Percentiles rank a stretch among this genome's conserved stretches.
Conservation (phyloP, 257 asterid genomes). For the Verbena officinalis region DNA sequence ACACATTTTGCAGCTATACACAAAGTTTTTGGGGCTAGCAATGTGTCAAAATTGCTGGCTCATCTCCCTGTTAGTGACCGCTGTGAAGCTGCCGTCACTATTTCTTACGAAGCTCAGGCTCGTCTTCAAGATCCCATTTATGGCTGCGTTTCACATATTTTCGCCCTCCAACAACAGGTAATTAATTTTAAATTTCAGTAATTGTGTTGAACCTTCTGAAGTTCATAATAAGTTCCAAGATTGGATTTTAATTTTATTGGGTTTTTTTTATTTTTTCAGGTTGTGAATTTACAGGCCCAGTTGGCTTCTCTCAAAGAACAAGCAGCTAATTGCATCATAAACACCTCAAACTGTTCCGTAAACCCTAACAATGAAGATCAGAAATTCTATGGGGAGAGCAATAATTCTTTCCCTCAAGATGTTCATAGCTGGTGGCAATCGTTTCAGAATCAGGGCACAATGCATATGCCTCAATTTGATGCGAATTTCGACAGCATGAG, state of each 20-base stretch:
- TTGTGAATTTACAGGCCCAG: conserved; percentile 58
- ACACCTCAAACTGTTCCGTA: conserved; percentile 28
- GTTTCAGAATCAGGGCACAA: conserved; percentile 37
- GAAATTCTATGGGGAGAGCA: conserved; percentile 32
- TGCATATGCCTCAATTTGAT: conserved; percentile 43
- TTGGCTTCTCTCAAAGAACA: conserved; percentile 51
- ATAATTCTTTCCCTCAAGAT: conserved; percentile 43
- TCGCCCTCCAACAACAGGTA: conserved; percentile 68
- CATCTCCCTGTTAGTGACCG: conserved; percentile 63
- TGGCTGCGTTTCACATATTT: conserved; percentile 76
- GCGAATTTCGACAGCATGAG: conserved; percentile 16
- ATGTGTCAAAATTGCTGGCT: conserved; percentile 54
- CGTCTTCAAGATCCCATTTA: conserved; percentile 80
- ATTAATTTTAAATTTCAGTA: background rate
- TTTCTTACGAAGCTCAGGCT: conserved; percentile 75
- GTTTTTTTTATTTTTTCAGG: conserved; percentile 36
- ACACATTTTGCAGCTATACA: conserved; percentile 60
- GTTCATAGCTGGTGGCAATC: conserved; percentile 58
- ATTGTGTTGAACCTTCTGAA: no score
- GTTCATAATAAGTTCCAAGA: no score
- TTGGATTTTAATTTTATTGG: background rate
- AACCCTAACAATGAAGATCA: conserved; percentile 50
- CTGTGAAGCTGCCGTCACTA: conserved; percentile 67
- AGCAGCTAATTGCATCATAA: conserved; percentile 44
- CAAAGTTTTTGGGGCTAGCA: conserved; percentile 65